These are phyloP conservation scores for Jaltomata sinuosa DNA, from an alignment of 257 asterid genomes.

Conservation along the genomic window DNA sequence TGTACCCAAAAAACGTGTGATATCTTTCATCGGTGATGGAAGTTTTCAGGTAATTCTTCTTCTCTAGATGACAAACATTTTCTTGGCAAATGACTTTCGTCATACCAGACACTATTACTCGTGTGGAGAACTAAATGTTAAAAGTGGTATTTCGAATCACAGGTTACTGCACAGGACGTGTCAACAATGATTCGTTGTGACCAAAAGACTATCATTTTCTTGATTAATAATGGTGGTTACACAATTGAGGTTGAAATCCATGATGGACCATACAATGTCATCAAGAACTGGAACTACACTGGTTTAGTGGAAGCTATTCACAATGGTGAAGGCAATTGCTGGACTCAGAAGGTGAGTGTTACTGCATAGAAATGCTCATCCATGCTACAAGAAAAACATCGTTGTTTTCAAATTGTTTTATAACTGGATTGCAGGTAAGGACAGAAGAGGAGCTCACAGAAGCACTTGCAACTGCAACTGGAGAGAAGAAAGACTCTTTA, in stretches of 20 bases:
- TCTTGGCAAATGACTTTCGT: background rate
- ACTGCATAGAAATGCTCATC: background rate
- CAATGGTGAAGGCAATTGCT: constrained; percentile 57
- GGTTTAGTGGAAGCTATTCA: constrained; percentile 55
- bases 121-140: background rate
- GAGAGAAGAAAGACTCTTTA: constrained; percentile 38
- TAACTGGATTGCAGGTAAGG: constrained; percentile 22
- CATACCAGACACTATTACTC: background rate
- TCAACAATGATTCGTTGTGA: constrained; percentile 51
- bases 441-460: constrained; percentile 47
- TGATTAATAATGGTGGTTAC: constrained; percentile 72
- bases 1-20: constrained; percentile 38
- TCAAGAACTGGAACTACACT: constrained; percentile 68
- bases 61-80: background rate
- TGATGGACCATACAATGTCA: constrained; percentile 68
- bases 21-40: constrained; percentile 71
- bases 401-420: background rate
- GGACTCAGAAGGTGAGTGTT: constrained; percentile 51
- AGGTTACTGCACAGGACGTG: constrained; percentile 71
- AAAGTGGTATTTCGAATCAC: background rate
- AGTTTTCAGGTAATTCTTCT: constrained; percentile 46
- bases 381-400: background rate
- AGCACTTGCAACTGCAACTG: constrained; percentile 44
- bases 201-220: constrained; percentile 52
- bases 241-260: constrained; percentile 74